Base-by-base conservation (phyloP, 345 rosid species). In the Hypericum androsaemum region DNA sequence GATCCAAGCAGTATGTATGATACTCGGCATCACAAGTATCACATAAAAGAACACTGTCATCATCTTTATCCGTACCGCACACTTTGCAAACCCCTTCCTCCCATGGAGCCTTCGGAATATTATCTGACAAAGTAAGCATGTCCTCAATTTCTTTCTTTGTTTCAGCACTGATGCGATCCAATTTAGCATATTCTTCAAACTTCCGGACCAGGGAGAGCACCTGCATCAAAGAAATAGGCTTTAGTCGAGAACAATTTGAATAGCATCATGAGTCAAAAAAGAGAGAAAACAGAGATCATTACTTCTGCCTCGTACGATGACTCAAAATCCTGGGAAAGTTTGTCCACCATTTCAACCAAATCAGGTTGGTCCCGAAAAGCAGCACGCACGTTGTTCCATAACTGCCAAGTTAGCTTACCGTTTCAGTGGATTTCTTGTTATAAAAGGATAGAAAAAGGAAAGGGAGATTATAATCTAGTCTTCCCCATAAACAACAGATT, bases 81-180 rank as follows among this genome's bases (percentile, higher is more conserved):
- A 88, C 88, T 85, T 92, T 88, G 77, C 98, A 92, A 52, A 92
- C 80, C 54, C 98, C 98, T 59, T 92, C 98, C 68, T 92, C 98
- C 98, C 98, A 92, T 11, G 98, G 97, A 40, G 97, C 97, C 70
- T 83, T 92, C 17, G 98, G 98, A 44, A 92, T 80, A 60, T 76
- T 74, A 65, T 68, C 81, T 48, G 72, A 48, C n/a, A 78, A 77
- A 70, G 77, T 80, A 67, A 85, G 65, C 66, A 83, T 42, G 64
- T 77, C 81, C 62, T 77, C 80, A 40, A 92, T 61, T 61, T 88
- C 95, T 61, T 80, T 75, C 70, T 68, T 83, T 42, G 59, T 63
- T 70, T 88, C 98, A 41, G 71, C 62, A 72, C 62, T 72, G 41
- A 80, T 54, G 66, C 73, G 61, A 63, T 83, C 95, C 71, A 71